phyloP scores from a whole-genome alignment of 768 basidiomycete species.

The Naganishia friedmannii region DNA sequence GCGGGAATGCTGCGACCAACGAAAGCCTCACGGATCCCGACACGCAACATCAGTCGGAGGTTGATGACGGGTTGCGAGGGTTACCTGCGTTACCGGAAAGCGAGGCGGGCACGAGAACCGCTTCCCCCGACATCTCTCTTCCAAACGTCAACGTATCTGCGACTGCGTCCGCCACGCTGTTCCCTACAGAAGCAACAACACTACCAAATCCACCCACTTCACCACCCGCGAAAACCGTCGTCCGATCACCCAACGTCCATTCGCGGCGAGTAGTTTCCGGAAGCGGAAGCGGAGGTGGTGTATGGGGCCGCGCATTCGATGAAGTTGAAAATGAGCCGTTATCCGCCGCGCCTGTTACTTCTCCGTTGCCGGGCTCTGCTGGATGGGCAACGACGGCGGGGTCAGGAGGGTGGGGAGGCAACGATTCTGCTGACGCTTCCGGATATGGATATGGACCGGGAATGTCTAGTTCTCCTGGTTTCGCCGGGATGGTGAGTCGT shows the following conservation, averaged over 20 bases:
- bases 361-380: neutral
- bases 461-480: neutral
- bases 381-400: neutral
- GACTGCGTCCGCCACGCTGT: neutral
- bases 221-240: too few species aligned
- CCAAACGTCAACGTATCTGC: neutral
- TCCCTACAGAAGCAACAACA: neutral
- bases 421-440: neutral
- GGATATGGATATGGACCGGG: neutral
- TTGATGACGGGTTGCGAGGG: neutral
- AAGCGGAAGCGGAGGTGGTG: neutral
- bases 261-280: neutral
- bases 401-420: neutral
- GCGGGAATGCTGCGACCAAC: too few species aligned
- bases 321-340: constrained; percentile 15
- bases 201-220: too few species aligned
- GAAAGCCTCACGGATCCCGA: too few species aligned
- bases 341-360: neutral
- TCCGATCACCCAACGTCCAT: too few species aligned
- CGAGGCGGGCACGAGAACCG: neutral
- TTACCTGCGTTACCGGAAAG: neutral
- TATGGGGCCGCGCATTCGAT: constrained; percentile 31
- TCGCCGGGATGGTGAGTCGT: neutral
- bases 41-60: neutral
- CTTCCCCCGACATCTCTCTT: neutral